These are phyloP conservation scores for Penicillium samsonianum DNA, from an alignment of 495 filamentous ascomycete genomes.

Conservation along the genomic window DNA sequence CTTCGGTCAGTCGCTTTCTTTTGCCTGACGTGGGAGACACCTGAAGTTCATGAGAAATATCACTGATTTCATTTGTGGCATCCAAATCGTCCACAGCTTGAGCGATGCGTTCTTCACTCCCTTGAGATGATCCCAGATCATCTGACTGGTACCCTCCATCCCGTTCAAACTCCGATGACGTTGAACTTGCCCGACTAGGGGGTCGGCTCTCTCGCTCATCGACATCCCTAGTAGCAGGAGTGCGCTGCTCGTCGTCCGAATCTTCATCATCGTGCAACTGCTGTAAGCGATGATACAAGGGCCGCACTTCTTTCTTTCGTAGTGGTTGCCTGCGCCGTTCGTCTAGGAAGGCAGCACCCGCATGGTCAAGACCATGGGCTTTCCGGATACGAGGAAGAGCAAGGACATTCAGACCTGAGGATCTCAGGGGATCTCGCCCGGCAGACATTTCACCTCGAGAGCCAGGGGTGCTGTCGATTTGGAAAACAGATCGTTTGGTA, in stretches of 20 bases:
- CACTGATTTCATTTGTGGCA: conserved; percentile 8
- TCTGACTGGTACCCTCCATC: conserved; percentile 55
- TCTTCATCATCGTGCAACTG: conserved; percentile 59
- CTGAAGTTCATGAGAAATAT: conserved; percentile 14
- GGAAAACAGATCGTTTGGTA: conserved; percentile 49
- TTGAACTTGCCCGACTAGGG: conserved; percentile 72
- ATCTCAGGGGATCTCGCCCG: conserved; percentile 34
- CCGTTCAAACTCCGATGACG: conserved; percentile 63
- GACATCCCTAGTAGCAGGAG: conserved; percentile 66
- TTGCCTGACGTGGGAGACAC: conserved; percentile 59
- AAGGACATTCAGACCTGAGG: conserved; percentile 57
- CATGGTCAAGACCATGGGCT: conserved; percentile 57
- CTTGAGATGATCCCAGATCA: conserved; percentile 17
- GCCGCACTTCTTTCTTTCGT: conserved; percentile 54
- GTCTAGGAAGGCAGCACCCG: conserved; percentile 72
- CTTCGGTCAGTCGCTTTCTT: conserved; percentile 64
- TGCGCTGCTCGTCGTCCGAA: conserved; percentile 60
- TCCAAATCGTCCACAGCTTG: conserved; percentile 5
- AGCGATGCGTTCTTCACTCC: conserved; percentile 2
- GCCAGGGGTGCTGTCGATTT: conserved; percentile 63
- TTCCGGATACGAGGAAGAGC: conserved; percentile 74
- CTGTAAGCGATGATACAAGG: conserved; percentile 59
- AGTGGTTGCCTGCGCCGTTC: conserved; percentile 65
- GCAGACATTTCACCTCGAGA: conserved; percentile 49
- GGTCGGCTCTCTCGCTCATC: conserved; percentile 83